Evolutionary conservation across 2,329 filamentous ascomycete species (phyloP).

Genomic region (Endoconidiophora laricicola): DNA sequence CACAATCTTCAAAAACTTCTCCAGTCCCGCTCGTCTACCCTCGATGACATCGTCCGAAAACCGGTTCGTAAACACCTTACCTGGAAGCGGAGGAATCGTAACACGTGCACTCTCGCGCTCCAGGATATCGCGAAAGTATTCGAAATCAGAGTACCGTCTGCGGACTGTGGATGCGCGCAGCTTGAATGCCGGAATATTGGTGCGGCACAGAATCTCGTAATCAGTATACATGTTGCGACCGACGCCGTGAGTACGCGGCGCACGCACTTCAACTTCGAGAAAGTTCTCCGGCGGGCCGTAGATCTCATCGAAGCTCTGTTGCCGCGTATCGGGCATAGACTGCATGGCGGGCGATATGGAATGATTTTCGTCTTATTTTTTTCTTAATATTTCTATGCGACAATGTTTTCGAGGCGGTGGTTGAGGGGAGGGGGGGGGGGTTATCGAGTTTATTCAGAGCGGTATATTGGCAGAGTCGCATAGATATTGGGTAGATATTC

Average conservation of each 20-base stretch:
- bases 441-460: no score
- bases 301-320: constrained; percentile 97
- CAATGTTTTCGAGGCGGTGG: not conserved
- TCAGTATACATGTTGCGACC: constrained; percentile 96
- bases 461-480: not conserved
- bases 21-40: constrained; percentile 74
- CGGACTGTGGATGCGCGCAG: constrained; percentile 76
- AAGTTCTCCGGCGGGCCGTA: constrained; percentile 98
- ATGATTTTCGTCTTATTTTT: no score
- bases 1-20: constrained; percentile 94
- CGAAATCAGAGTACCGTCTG: constrained; percentile 92
- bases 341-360: constrained; percentile 37
- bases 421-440: not conserved
- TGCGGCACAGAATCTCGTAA: constrained; percentile 94
- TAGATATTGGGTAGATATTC: not conserved
- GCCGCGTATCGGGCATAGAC: constrained; percentile 55
- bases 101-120: constrained; percentile 90
- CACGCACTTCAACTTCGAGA: constrained; percentile 92
- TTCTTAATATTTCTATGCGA: not conserved
- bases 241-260: constrained; percentile 85
- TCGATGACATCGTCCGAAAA: constrained; percentile 99
- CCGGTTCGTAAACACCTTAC: constrained; percentile 94
- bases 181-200: constrained; percentile 98
- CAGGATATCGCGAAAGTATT: constrained; percentile 95
- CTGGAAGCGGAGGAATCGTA: constrained; percentile 86